Conservation (phyloP, 176 grass and related monocot genomes). For the Tillandsia fasciculata region DNA sequence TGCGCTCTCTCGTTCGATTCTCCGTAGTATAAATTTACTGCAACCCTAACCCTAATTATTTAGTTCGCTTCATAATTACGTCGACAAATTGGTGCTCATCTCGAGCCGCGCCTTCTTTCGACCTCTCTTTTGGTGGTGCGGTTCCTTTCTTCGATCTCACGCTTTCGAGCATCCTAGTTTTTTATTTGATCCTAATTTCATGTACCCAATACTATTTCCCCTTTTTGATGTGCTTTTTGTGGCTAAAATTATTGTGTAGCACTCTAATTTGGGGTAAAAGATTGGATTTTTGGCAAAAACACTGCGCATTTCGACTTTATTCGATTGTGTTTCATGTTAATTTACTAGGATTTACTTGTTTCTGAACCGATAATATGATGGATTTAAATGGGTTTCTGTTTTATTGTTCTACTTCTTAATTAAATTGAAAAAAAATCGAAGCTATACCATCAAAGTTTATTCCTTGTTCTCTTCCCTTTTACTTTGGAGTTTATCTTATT, state of each 20-base stretch:
- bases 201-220: neutral
- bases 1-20: conserved; percentile 1
- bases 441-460: conserved; percentile 25
- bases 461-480: conserved; percentile 16
- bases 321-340: neutral
- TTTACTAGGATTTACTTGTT: neutral
- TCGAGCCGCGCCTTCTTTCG: neutral
- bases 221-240: neutral
- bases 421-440: conserved; percentile 11
- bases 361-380: neutral
- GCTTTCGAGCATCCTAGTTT: conserved; percentile 1
- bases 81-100: neutral
- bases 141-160: neutral
- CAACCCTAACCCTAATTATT: neutral
- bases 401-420: neutral
- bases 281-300: neutral
- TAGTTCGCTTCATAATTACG: neutral
- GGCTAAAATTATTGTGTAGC: neutral
- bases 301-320: neutral
- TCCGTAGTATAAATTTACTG: neutral
- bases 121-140: neutral
- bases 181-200: neutral
- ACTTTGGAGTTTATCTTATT: conserved; percentile 23
- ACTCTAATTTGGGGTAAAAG: neutral
- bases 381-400: neutral